Base-by-base conservation (phyloP, 352 stramenopile genomes). In the Plasmopara viticola region DNA sequence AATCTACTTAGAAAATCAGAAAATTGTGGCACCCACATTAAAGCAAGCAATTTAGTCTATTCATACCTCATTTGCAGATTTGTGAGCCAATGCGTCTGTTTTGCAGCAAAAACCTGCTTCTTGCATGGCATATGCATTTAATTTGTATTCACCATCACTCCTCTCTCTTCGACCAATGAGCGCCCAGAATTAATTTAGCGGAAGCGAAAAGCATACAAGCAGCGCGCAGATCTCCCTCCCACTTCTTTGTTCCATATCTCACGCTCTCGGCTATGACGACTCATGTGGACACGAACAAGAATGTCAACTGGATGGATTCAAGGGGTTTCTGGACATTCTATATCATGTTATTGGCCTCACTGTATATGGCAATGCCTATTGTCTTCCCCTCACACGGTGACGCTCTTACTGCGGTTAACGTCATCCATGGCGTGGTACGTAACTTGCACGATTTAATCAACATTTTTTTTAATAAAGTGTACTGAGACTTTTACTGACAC, bases 291-390 rank as follows among this genome's bases (percentile, higher is more conserved):
- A 84, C 76, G 39, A 95, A 95, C 77, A 92, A 91, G 70, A 95
- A 95, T 60, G 85, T 94, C 41, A 93, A 94, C 64, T 95, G 85
- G 85, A 94, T 95, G 77, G 81, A 90, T 66, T 87, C 77, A 20
- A 83, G 77, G 51, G 84, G 84, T 51, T 90, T 92, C 69, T 91
- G 78, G 75, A 86, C 82, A 25, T 94, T 90, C 68, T 95, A 95
- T 69, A 77, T 84, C 47, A 58, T 93, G 56, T 60, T 93, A 18
- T 56, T 94, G 29, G 66, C 64, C 57, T 76, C 81, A 56, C 65
- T 90, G 20, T 94, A 90, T 73, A 84, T 83, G 63, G 67, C 75
- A 39, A 87, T 91, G 72, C 81, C 83, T 29, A 70, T 89, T 25
- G 47, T 93, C 47, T 72, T 95, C 53, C 78, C 78, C 18, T 56